These are phyloP conservation scores for Aureobasidium sp. DNA, from an alignment of 2,329 filamentous ascomycete species.

Conservation along the genomic window DNA sequence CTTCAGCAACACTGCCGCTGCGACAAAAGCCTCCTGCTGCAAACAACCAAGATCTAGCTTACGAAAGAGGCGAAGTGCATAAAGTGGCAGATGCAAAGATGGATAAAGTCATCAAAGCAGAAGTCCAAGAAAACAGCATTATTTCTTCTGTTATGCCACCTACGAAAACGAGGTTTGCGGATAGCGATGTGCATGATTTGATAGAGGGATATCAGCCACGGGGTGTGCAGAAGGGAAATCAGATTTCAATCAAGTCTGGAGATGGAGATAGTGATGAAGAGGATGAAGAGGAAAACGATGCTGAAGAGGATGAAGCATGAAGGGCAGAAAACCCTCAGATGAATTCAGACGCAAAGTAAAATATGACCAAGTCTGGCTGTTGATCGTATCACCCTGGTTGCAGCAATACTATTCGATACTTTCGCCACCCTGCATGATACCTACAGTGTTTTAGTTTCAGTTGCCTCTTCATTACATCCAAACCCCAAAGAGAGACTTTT, in stretches of 20 bases:
- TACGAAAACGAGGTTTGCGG: conserved; percentile 5
- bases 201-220: conserved; percentile 25
- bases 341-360: too few species aligned
- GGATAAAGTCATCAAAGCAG: conserved; percentile 24
- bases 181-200: conserved; percentile 5
- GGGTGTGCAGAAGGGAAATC: background rate
- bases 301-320: too few species aligned
- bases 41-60: conserved; percentile 30
- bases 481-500: too few species aligned
- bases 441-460: too few species aligned
- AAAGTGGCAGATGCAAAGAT: conserved; percentile 20
- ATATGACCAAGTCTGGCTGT: background rate
- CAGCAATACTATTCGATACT: background rate
- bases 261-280: background rate
- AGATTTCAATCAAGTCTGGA: background rate
- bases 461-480: too few species aligned
- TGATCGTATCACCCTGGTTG: background rate
- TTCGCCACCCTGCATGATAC: too few species aligned
- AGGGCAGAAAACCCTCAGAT: too few species aligned
- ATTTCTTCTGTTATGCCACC: conserved; percentile 12
- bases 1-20: too few species aligned
- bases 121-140: conserved; percentile 24
- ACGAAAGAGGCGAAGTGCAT: conserved; percentile 34
- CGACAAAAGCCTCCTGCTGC: background rate
- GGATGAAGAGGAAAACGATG: background rate